A percentile compares a stretch with the other conserved stretches of the same genome.
These are phyloP conservation scores for Starmerella gropengiesseri DNA, from an alignment of 805 yeast species.

Conservation along the genomic window DNA sequence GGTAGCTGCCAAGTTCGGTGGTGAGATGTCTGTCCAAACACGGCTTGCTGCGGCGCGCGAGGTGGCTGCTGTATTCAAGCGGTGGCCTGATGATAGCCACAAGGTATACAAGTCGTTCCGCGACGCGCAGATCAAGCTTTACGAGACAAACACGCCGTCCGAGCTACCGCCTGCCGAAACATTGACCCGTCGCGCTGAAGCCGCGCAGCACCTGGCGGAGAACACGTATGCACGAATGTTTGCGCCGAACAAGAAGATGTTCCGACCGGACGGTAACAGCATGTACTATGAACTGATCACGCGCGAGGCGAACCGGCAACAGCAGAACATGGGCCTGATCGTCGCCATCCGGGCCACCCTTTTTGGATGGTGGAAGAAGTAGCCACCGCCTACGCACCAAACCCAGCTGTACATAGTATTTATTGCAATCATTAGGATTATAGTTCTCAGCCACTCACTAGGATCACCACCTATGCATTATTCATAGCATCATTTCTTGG, in stretches of 20 bases:
- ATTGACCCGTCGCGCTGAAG: constrained; percentile 22
- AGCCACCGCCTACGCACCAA: neutral
- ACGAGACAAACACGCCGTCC: constrained; percentile 25
- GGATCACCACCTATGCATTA: neutral
- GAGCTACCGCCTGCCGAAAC: constrained; percentile 24
- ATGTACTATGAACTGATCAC: constrained; percentile 60
- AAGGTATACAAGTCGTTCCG: constrained; percentile 41
- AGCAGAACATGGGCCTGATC: constrained; percentile 49
- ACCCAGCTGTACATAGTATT: neutral
- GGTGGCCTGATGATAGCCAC: constrained; percentile 35
- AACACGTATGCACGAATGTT: constrained; percentile 22
- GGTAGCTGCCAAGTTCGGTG: neutral
- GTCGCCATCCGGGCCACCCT: constrained; percentile 64
- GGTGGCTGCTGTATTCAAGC: constrained; percentile 22
- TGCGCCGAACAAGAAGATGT: constrained; percentile 40
- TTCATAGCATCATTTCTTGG: constrained; percentile 23
- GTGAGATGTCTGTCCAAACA: constrained; percentile 21
- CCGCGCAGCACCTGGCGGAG: constrained; percentile 21
- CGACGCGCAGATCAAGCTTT: constrained; percentile 37
- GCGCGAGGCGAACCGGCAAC: constrained; percentile 50
- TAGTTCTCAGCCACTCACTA: neutral
- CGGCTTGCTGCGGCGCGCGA: constrained; percentile 21
- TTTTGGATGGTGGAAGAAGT: constrained; percentile 42
- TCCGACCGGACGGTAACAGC: constrained; percentile 78
- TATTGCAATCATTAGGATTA: neutral